Percentiles rank a stretch among this genome's conserved stretches.
These are phyloP conservation scores for Russula dissimulans DNA, from an alignment of 768 basidiomycete species.

Conservation along the genomic window DNA sequence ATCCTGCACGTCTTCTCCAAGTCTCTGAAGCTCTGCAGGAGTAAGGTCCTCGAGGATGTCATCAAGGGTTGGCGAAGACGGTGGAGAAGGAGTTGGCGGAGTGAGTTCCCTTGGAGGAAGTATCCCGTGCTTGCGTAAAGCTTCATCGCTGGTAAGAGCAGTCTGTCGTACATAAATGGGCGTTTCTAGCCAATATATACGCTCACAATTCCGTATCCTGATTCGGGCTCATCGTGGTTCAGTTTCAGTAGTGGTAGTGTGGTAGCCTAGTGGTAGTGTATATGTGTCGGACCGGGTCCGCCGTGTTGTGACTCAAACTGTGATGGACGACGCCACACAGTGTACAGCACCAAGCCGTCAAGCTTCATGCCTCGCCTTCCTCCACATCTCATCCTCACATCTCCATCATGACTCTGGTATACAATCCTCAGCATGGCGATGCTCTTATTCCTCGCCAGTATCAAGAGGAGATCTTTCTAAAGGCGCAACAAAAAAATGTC, in stretches of 20 bases:
- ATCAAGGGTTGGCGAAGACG: slow-evolving; percentile 62
- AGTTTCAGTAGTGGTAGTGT: no score
- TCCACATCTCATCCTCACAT: neutral
- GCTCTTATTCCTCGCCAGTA: slow-evolving; percentile 37
- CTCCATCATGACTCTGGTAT: neutral
- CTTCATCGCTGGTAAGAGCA: slow-evolving; percentile 66
- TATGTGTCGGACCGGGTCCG: neutral
- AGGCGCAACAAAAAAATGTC: slow-evolving; percentile 43
- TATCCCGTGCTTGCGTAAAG: slow-evolving; percentile 86
- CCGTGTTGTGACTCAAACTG: neutral
- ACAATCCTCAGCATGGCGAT: neutral
- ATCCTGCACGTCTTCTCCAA: slow-evolving; percentile 64
- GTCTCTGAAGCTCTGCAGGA: slow-evolving; percentile 51
- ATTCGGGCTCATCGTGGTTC: slow-evolving; percentile 50
- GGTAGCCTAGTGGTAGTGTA: no score
- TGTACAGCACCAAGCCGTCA: no score
- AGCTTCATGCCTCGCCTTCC: neutral
- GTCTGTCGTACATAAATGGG: slow-evolving; percentile 7
- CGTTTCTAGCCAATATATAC: neutral
- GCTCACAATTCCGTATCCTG: slow-evolving; percentile 96
- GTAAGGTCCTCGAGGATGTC: slow-evolving; percentile 59
- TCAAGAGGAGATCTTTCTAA: slow-evolving; percentile 47
- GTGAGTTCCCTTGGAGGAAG: slow-evolving; percentile 64
- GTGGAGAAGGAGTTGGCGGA: slow-evolving; percentile 73
- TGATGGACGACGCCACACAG: no score